These are phyloP conservation scores for Dioscorea dumetorum DNA, from an alignment of 106 monocot genomes.

Conservation along the genomic window DNA sequence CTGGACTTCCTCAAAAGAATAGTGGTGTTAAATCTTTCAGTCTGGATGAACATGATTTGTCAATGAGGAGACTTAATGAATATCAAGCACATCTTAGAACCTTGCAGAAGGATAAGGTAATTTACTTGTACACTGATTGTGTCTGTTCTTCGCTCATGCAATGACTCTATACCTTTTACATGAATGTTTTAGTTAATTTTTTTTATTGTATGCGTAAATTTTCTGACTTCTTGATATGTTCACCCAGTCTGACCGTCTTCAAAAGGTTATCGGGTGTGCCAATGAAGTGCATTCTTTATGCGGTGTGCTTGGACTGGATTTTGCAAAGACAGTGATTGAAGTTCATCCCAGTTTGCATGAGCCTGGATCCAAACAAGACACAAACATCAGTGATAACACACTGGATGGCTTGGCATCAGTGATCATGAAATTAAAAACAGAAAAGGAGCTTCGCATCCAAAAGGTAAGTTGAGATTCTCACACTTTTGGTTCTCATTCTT, in stretches of 20 bases:
- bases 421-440: constrained; percentile 52
- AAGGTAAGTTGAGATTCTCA: constrained; percentile 36
- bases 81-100: constrained; percentile 53
- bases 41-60: constrained; percentile 73
- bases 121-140: background rate
- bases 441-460: constrained; percentile 43
- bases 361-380: constrained; percentile 29
- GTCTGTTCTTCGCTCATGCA: too few relatives aligned
- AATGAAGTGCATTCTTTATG: constrained; percentile 85
- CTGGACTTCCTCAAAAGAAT: constrained; percentile 21
- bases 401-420: constrained; percentile 56
- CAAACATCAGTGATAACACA: constrained; percentile 70
- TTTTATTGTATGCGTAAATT: too few relatives aligned
- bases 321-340: constrained; percentile 60
- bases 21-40: constrained; percentile 3
- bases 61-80: constrained; percentile 62
- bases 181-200: too few relatives aligned
- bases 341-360: constrained; percentile 86
- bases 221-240: background rate
- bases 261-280: constrained; percentile 59
- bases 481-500: background rate
- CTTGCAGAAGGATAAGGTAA: constrained; percentile 94
- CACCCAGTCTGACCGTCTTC: constrained; percentile 70
- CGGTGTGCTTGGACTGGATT: constrained; percentile 74
- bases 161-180: too few relatives aligned